phyloP scores from a whole-genome alignment of 2,329 filamentous ascomycete genomes.

The Graphium sp. region DNA sequence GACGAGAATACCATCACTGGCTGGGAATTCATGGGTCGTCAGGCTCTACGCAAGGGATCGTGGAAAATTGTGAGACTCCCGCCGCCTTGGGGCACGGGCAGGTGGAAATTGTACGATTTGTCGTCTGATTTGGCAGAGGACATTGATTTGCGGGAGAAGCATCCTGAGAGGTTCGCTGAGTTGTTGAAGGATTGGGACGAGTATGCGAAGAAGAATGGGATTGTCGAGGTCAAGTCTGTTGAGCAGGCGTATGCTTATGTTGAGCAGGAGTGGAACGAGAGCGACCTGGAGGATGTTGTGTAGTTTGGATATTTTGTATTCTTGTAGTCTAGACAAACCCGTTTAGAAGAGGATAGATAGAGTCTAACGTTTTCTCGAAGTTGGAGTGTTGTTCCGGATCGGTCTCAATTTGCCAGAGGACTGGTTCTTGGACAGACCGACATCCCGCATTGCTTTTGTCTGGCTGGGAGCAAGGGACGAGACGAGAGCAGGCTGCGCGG shows the following conservation, averaged over 20 bases:
- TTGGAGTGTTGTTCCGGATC: no score
- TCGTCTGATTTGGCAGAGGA: slow-evolving; percentile 31
- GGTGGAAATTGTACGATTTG: slow-evolving; percentile 41
- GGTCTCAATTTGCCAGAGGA: no score
- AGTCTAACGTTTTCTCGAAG: no score
- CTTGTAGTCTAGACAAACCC: no score
- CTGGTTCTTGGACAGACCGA: no score
- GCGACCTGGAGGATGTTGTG: not conserved
- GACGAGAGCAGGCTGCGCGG: no score
- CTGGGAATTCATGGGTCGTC: slow-evolving; percentile 36
- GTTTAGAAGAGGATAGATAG: no score
- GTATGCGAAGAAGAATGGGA: slow-evolving; percentile 18
- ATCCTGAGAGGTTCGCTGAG: slow-evolving; percentile 24
- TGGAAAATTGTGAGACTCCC: slow-evolving; percentile 43
- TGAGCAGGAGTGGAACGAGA: slow-evolving; percentile 1
- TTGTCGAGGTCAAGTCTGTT: slow-evolving; percentile 1
- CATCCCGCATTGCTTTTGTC: no score
- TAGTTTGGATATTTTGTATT: no score
- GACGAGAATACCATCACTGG: slow-evolving; percentile 30
- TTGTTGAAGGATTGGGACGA: slow-evolving; percentile 35
- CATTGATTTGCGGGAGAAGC: slow-evolving; percentile 20
- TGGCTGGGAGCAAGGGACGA: no score
- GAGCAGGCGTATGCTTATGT: not conserved
- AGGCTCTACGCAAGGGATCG: slow-evolving; percentile 33
- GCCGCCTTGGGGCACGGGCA: slow-evolving; percentile 26